Percentiles rank a stretch among this genome's conserved stretches.
Conservation (phyloP, 768 basidiomycete genomes). For the Lentinula aciculospora region DNA sequence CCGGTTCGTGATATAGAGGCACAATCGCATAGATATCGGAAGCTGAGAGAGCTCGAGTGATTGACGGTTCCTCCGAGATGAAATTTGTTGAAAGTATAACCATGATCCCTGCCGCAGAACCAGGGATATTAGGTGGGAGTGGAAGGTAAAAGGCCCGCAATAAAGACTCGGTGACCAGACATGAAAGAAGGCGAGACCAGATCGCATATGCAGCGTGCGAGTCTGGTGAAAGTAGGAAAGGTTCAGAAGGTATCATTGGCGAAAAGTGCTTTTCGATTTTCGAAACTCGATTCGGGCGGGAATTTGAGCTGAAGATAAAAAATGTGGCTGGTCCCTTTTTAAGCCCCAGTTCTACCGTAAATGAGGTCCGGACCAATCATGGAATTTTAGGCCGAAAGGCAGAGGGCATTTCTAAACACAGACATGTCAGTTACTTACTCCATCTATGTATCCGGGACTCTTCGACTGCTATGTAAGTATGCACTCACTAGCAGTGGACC, state of each 20-base stretch:
- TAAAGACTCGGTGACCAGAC: constrained; percentile 42
- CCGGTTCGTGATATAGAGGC: constrained; percentile 40
- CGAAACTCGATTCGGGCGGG: neutral
- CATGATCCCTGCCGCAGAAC: constrained; percentile 25
- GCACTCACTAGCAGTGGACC: neutral
- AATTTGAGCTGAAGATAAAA: neutral
- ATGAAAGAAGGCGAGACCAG: constrained; percentile 41
- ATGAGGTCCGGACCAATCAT: constrained; percentile 2
- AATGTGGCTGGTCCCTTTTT: neutral
- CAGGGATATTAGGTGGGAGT: constrained; percentile 14
- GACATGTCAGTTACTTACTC: neutral
- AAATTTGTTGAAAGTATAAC: constrained; percentile 32
- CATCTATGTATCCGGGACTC: neutral
- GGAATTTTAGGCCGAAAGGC: neutral
- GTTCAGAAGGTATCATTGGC: neutral
- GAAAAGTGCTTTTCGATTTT: neutral
- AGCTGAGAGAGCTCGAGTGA: constrained; percentile 26
- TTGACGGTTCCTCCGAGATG: constrained; percentile 24
- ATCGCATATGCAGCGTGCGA: constrained; percentile 41
- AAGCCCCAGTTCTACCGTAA: neutral
- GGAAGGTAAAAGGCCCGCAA: constrained; percentile 37
- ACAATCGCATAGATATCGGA: constrained; percentile 43
- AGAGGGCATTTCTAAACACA: neutral
- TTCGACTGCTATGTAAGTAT: neutral
- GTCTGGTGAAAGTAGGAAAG: constrained; percentile 19